A percentile compares a stretch with the other conserved stretches of the same genome.
These are phyloP conservation scores for Phoma sp. DNA, from an alignment of 2,329 filamentous ascomycete species.

Conservation along the genomic window DNA sequence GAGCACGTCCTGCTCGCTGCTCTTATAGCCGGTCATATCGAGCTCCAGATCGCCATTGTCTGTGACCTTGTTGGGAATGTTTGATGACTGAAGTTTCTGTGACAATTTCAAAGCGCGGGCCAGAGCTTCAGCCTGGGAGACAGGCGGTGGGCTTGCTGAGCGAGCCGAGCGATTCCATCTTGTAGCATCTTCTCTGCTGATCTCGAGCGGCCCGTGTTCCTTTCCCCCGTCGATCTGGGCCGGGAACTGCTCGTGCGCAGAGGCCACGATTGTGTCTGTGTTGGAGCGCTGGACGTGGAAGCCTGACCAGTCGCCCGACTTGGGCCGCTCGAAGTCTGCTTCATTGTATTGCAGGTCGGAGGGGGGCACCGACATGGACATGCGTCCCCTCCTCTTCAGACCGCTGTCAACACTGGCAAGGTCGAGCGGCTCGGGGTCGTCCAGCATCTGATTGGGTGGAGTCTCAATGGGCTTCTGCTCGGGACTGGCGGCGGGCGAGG, in stretches of 20 bases:
- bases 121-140: constrained; percentile 76
- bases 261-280: constrained; percentile 61
- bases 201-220: constrained; percentile 36
- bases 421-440: constrained; percentile 74
- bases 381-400: constrained; percentile 30
- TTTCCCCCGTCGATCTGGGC: constrained; percentile 35
- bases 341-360: constrained; percentile 27
- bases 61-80: constrained; percentile 92
- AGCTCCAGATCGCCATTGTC: constrained; percentile 94
- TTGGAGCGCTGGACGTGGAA: constrained; percentile 50
- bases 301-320: constrained; percentile 47
- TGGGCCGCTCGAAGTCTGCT: constrained; percentile 29
- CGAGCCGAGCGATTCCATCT: constrained; percentile 51
- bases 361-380: constrained; percentile 39
- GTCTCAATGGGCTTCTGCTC: constrained; percentile 61
- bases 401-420: constrained; percentile 58
- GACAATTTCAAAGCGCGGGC: constrained; percentile 84
- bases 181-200: constrained; percentile 43
- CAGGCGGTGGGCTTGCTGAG: constrained; percentile 77
- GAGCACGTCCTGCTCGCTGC: constrained; percentile 88
- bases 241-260: constrained; percentile 48
- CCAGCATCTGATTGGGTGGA: constrained; percentile 56
- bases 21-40: constrained; percentile 97
- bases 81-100: constrained; percentile 83
- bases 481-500: constrained; percentile 88